These are phyloP conservation scores for Omphalotus olearius DNA, from an alignment of 1,284 basidiomycete species.

Conservation along the genomic window DNA sequence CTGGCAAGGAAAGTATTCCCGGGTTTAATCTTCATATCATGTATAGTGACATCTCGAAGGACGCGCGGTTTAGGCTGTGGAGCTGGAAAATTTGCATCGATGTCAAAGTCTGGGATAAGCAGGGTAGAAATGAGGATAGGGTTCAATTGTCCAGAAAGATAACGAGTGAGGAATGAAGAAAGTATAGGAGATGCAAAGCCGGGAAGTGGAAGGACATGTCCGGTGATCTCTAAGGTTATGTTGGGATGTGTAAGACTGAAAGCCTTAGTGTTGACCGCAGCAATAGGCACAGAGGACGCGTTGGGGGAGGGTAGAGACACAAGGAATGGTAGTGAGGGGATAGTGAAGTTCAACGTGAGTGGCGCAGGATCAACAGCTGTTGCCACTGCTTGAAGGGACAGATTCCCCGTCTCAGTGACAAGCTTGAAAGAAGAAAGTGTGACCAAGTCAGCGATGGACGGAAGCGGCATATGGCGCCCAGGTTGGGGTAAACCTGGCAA, in stretches of 20 bases:
- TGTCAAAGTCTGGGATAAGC: conserved; percentile 40
- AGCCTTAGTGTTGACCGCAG: conserved; percentile 47
- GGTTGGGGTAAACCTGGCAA: conserved; percentile 65
- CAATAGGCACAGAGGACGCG: conserved; percentile 37
- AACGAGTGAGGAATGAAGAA: conserved; percentile 57
- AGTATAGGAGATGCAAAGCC: conserved; percentile 39
- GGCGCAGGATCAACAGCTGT: conserved; percentile 57
- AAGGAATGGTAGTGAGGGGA: conserved; percentile 56
- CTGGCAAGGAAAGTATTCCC: conserved; percentile 55
- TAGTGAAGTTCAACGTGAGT: conserved; percentile 38
- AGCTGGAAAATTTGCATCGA: conserved; percentile 57
- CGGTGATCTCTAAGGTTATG: conserved; percentile 53
- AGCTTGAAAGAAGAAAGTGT: conserved; percentile 56
- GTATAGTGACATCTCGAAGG: conserved; percentile 65
- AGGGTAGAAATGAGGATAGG: conserved; percentile 55
- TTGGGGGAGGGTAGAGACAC: conserved; percentile 37
- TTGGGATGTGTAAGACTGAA: conserved; percentile 65
- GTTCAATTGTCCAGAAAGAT: conserved; percentile 52
- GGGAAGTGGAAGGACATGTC: conserved; percentile 54
- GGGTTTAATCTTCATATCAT: conserved; percentile 67
- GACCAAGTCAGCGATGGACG: conserved; percentile 53
- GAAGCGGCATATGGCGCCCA: conserved; percentile 45
- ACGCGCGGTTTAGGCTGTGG: conserved; percentile 58
- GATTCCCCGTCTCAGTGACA: conserved; percentile 38
- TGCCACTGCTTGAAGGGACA: conserved; percentile 51